phyloP scores from a whole-genome alignment of 1,284 basidiomycete species.

The Ustilago crameri region DNA sequence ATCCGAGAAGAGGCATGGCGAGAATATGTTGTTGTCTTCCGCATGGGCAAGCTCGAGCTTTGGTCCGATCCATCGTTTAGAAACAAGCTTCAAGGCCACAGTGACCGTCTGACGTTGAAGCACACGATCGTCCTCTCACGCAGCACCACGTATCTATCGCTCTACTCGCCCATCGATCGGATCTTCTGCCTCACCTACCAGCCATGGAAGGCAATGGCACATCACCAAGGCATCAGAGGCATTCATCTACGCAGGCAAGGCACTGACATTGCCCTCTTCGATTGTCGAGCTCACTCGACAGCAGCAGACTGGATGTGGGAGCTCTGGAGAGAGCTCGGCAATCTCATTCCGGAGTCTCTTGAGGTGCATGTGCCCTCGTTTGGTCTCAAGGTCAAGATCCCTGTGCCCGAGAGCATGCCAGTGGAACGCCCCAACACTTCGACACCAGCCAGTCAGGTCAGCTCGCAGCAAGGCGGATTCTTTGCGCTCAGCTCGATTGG shows the following conservation, averaged over 20 bases:
- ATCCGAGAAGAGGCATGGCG: conserved; percentile 78
- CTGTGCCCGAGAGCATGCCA: conserved; percentile 73
- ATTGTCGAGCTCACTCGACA: conserved; percentile 73
- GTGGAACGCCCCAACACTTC: conserved; percentile 14
- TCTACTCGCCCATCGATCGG: conserved; percentile 83
- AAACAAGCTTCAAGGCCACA: conserved; percentile 45
- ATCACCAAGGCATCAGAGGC: conserved; percentile 18
- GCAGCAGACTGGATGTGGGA: conserved; percentile 85
- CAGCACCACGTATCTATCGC: conserved; percentile 72
- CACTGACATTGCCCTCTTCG: conserved; percentile 83
- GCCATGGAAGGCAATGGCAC: conserved; percentile 30
- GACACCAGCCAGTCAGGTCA: conserved; percentile 28
- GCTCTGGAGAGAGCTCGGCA: conserved; percentile 77
- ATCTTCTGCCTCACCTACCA: conserved; percentile 78
- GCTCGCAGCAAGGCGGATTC: conserved; percentile 14
- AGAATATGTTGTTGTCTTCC: conserved; percentile 83
- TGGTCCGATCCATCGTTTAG: conserved; percentile 75
- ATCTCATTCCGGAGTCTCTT: conserved; percentile 70
- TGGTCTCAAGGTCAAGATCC: conserved; percentile 75
- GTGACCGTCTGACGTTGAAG: conserved; percentile 70
- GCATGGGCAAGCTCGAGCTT: conserved; percentile 78
- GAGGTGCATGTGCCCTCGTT: conserved; percentile 72
- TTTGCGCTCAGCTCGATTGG: conserved; percentile 33
- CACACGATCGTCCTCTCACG: conserved; percentile 65
- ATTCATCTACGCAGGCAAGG: conserved; percentile 72